These are phyloP conservation scores for Jamesozyma spencerorum DNA, from an alignment of 805 yeast genomes.

Conservation along the genomic window DNA sequence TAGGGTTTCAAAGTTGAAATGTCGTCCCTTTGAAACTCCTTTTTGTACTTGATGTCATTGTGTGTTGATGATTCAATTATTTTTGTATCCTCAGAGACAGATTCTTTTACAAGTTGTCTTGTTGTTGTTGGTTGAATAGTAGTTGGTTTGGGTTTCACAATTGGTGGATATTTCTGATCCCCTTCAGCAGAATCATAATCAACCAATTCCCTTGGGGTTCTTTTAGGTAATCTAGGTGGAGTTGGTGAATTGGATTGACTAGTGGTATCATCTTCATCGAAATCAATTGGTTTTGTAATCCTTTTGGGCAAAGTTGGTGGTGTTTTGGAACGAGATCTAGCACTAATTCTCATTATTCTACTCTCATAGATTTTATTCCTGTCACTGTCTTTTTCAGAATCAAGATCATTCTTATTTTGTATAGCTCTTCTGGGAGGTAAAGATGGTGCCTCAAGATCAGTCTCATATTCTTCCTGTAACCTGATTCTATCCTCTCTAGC, in stretches of 20 bases:
- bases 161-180: not conserved
- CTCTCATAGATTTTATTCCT: not conserved
- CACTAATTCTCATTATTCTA: not conserved
- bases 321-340: not conserved
- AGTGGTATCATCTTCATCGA: not conserved
- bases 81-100: no score
- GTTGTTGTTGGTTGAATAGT: not conserved
- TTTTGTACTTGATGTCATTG: no score
- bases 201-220: not conserved
- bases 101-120: not conserved
- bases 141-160: not conserved
- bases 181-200: no score
- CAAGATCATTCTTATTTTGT: not conserved
- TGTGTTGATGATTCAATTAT: no score
- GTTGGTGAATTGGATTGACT: not conserved
- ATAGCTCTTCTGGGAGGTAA: constrained; percentile 3
- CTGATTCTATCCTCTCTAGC: constrained; percentile 10
- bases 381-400: not conserved
- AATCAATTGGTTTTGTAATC: not conserved
- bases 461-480: not conserved
- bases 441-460: constrained; percentile 4
- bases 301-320: not conserved
- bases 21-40: not conserved
- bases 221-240: constrained; percentile 1
- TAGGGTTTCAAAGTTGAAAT: no score